Conservation (phyloP, 2,329 filamentous ascomycete species). For the Macrophomina pseudophaseolina region DNA sequence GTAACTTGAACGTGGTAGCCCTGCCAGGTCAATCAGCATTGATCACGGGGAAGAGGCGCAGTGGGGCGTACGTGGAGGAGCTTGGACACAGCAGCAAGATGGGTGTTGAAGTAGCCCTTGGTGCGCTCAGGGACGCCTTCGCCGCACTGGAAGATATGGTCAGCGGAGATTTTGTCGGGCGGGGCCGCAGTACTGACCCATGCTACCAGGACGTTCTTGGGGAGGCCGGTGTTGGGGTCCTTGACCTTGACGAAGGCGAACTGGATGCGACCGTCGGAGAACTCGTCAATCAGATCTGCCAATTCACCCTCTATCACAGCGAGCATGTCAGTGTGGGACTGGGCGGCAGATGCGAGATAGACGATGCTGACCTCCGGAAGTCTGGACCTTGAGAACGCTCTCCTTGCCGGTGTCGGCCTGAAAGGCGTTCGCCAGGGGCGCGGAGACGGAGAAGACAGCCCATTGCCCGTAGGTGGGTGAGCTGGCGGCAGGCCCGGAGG, state of each 20-base stretch:
- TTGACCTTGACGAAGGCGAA: slow-evolving; percentile 97
- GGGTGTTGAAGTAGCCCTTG: slow-evolving; percentile 98
- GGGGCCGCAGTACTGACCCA: slow-evolving; percentile 63
- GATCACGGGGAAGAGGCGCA: not conserved
- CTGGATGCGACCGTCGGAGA: slow-evolving; percentile 94
- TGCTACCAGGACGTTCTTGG: slow-evolving; percentile 90
- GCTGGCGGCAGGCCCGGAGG: slow-evolving; percentile 61
- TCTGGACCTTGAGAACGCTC: slow-evolving; percentile 93
- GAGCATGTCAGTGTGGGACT: slow-evolving; percentile 33
- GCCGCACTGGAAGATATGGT: slow-evolving; percentile 67
- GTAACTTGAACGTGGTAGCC: slow-evolving; percentile 98
- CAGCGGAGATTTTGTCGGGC: not conserved
- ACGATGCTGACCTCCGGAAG: slow-evolving; percentile 71
- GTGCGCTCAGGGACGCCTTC: slow-evolving; percentile 97
- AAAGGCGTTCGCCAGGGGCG: slow-evolving; percentile 90
- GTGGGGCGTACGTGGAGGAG: slow-evolving; percentile 71
- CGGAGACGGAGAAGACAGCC: slow-evolving; percentile 92
- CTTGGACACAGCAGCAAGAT: slow-evolving; percentile 86
- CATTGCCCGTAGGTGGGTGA: slow-evolving; percentile 89
- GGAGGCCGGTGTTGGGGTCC: slow-evolving; percentile 86
- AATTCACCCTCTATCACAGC: slow-evolving; percentile 78
- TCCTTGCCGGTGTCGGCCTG: slow-evolving; percentile 86
- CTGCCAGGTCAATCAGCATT: slow-evolving; percentile 41
- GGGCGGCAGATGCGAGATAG: slow-evolving; percentile 3
- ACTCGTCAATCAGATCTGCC: slow-evolving; percentile 87